Base-by-base conservation (phyloP, 2,329 filamentous ascomycete genomes). In the Aspergillus aculeatus region DNA sequence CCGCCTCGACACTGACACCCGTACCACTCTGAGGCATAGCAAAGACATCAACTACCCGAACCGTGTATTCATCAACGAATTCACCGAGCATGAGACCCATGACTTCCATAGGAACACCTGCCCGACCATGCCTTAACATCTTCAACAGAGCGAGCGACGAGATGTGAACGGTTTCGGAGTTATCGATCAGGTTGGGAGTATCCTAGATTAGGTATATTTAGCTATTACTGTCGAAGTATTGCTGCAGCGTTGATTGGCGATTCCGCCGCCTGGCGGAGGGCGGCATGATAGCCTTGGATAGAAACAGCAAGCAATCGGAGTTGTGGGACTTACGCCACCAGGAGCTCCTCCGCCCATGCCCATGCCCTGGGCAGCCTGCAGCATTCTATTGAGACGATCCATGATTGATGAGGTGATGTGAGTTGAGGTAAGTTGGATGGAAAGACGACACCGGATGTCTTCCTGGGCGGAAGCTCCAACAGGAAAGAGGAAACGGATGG, bases 71-170 rank as follows among this genome's bases (percentile, higher is more conserved):
- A 74, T 99, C 95, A 61, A 99, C 94, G 70, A 99, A 98, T 77
- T 98, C 95, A 76, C 95, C 95, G 71, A 98, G 81, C 95, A 99
- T 99, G 75, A 99, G 83, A 64, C 95, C 95, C 95, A 99, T 99
- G 76, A 99, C 95, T 83, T 99, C 95, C 95, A 99, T 99, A 21
- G 95, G 95, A 66, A 99, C 95, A 82, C 95, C 95, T 47, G 95
- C 95, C 68, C 95, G 90, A 66, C 95, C 95, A 79, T 99, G 95
- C 76, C 95, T 89, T 78, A 99, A 84, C 95, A 99, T 99, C 85
- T 99, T 99, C 70, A 99, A 84, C 56, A 99, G 85, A 55, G 95
- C 95, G 62, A 99, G 87, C 52, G 95, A 99, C 55, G 95, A 99
- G 71, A 99, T 99, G 82, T 99, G 96, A 69, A 99, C 95, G 35